Evolutionary conservation across 768 basidiomycete genomes (phyloP).

Genomic region (Filobasidium wieringae): DNA sequence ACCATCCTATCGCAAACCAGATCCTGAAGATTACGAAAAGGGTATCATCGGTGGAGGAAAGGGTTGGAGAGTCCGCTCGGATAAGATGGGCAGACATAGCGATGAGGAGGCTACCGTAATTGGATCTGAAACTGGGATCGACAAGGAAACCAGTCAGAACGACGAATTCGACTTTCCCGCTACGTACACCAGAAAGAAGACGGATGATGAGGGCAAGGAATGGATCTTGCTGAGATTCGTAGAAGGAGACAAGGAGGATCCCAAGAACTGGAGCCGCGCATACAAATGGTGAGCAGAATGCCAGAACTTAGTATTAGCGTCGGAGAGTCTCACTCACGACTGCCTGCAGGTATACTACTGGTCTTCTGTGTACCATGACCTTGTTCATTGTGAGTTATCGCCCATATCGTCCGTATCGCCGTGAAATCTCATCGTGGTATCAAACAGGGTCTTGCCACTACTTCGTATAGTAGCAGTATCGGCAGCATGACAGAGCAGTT

Average conservation of each 20-base stretch:
- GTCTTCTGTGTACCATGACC: background rate
- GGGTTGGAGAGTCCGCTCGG: background rate
- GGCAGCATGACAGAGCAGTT: conserved; percentile 1
- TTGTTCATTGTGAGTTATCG: background rate
- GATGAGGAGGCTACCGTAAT: background rate
- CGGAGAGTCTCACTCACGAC: background rate
- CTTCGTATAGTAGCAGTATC: conserved; percentile 3
- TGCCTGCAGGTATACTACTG: background rate
- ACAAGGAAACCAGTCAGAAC: background rate
- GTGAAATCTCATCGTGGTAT: too few species aligned
- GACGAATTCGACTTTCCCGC: conserved; percentile 1
- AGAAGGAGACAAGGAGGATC: conserved; percentile 2
- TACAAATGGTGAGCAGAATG: background rate
- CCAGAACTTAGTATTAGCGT: background rate
- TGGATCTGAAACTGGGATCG: background rate
- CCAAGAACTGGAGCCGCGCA: background rate
- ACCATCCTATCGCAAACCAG: background rate
- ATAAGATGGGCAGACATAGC: background rate
- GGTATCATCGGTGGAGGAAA: conserved; percentile 5
- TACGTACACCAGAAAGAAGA: background rate
- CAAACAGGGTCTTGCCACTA: background rate
- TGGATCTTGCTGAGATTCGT: background rate
- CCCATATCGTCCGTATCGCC: too few species aligned
- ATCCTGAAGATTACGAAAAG: background rate
- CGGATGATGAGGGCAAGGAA: background rate